Evolutionary conservation across 768 basidiomycete species (phyloP).

Genomic region (Russula compacta): DNA sequence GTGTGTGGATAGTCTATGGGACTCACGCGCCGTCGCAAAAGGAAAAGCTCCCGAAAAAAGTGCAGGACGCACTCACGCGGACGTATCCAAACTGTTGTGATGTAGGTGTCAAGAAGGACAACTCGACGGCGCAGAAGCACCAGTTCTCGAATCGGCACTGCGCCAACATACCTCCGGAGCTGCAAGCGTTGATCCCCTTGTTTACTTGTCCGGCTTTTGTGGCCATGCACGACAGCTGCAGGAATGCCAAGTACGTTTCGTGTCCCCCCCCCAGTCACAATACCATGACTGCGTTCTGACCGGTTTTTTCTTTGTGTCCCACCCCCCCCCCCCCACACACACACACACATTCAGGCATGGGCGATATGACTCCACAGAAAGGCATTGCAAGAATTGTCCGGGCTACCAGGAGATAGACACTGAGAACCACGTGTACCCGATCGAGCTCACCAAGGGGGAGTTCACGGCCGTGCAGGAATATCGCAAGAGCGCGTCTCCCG

Average conservation of each 20-base stretch:
- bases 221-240: not conserved
- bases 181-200: not conserved
- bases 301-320: too few relatives aligned
- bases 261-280: too few relatives aligned
- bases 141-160: not conserved
- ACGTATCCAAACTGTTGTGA: not conserved
- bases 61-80: not conserved
- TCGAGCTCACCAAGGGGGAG: not conserved
- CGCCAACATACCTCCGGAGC: accelerated
- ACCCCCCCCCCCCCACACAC: too few relatives aligned
- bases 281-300: too few relatives aligned
- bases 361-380: slow-evolving; percentile 1
- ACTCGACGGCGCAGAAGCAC: not conserved
- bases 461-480: slow-evolving; percentile 24
- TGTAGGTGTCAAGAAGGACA: not conserved
- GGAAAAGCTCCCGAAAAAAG: not conserved
- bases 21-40: not conserved
- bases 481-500: too few relatives aligned
- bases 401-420: not conserved
- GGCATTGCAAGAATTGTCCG: not conserved
- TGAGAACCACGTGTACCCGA: not conserved
- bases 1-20: not conserved
- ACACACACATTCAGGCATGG: not conserved
- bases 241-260: not conserved
- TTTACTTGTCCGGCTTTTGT: slow-evolving; percentile 1